Base-by-base conservation (phyloP, 495 filamentous ascomycete species). In the Xylaria castorea region DNA sequence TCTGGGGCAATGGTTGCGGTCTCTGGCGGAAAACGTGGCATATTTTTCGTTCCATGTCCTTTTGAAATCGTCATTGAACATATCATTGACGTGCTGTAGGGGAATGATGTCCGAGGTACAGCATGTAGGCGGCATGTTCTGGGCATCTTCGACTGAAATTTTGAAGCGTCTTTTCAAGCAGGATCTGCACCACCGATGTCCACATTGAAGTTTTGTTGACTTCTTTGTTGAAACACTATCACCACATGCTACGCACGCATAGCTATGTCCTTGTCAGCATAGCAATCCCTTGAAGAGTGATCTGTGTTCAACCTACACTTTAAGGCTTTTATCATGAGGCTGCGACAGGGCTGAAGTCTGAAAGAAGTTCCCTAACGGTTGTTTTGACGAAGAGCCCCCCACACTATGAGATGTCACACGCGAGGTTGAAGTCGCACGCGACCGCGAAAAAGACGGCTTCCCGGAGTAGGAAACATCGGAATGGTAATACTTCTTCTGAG, bases 111-210 rank as follows among this genome's bases (percentile, higher is more conserved):
- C 89, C 27, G 85, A 68, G 3, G 88, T 91, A 80, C 93, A 97
- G 75, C 93, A 97, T 74, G 83, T 87, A 0, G 93, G 93, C 11
- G 93, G 92, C 92, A 95, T 95, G 75, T 91, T 89, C 40, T 89
- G 86, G 1, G 92, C 91, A 78, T 95, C 92, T 46, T 85, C 90
- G 70, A 94, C 82, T 25, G 92, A 94, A 48, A 92, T 82, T 30
- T 83, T 88, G 79, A 96, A 97, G 73, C 89, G 86, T 25, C 90
- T 88, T 75, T 88, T 89, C 30, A 97, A 82, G 80, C 93, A 97
- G 12, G 86, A 76, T 68, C 91, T 82, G 79, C 93, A 97, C 91
- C 93, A 94, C 53, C 88, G 88, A 77, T 97, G 93, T 32, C 87
- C 87, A 77, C 93, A 97, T 70, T 88, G 85, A 51, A 95, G 87